Conservation (phyloP, 2,329 filamentous ascomycete species). For the Fusarium ambrosium region DNA sequence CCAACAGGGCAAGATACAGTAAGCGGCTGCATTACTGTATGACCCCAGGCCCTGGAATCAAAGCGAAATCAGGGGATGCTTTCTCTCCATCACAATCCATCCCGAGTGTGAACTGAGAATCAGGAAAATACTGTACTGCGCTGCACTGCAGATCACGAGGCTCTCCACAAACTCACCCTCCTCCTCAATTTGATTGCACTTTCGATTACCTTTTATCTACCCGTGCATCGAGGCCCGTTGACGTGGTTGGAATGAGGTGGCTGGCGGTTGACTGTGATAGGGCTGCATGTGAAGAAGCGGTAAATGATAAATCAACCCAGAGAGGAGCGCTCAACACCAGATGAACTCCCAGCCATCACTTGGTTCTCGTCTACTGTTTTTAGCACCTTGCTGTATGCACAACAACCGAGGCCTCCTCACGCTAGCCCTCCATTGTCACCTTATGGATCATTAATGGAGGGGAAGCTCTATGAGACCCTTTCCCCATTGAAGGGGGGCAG, state of each 20-base stretch:
- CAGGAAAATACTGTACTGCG: neutral
- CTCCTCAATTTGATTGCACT: neutral
- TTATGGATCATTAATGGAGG: conserved; percentile 14
- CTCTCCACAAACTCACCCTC: neutral
- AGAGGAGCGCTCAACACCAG: neutral
- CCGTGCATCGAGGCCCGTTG: conserved; percentile 1
- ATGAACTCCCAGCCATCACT: conserved; percentile 8
- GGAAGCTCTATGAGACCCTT: neutral
- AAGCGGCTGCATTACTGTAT: neutral
- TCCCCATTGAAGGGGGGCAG: neutral
- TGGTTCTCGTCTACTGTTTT: neutral
- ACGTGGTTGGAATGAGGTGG: conserved; percentile 15
- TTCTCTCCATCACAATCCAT: neutral
- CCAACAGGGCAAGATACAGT: conserved; percentile 6
- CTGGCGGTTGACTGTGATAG: conserved; percentile 12
- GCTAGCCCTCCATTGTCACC: conserved; percentile 6
- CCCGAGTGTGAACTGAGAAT: neutral
- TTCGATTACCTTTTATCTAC: neutral
- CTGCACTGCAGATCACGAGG: neutral
- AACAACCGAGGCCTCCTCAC: conserved; percentile 11
- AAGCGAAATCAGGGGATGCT: neutral
- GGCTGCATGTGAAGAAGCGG: conserved; percentile 29
- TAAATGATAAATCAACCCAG: conserved; percentile 5
- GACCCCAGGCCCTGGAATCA: neutral
- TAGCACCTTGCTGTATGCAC: conserved; percentile 18